Base-by-base conservation (phyloP, 78 protist genomes). In the Isochrysis galbana region DNA sequence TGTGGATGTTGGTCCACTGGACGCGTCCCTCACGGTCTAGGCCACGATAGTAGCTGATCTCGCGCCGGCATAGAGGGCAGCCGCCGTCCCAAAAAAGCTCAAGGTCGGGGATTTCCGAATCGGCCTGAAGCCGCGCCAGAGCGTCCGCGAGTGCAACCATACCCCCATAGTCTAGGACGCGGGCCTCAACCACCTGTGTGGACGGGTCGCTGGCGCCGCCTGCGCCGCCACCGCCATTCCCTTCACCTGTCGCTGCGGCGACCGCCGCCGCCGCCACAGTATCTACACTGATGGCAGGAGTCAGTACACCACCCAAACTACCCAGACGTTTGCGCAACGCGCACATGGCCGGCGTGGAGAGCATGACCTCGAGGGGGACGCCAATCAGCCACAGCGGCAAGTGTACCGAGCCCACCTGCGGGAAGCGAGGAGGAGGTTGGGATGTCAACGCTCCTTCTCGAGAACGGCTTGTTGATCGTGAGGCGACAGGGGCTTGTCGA, bases 81-180 rank as follows among this genome's bases (percentile, higher is more conserved):
- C 82, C 82, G 2, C 82, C 82, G 82, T 72, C 82, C 82, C 82
- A 72, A 34, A 72, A 72, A 41, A 72, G 82, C 36, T 7, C 23
- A 23, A 61, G 36, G 29, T 3, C 74, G 5, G 74, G 74, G 36
- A 3, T 11, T 32, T 7, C 61, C 29, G 61, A 7, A 14, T 14
- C 29, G 29, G 61, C 61, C 61, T 51, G 29, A 14, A 7, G 14
- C 61, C 61, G 7, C 61, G 61, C 61, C 61, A 51, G 14, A 14
- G 7, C 61, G n/a, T n/a, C n/a, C n/a, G n/a, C n/a, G n/a, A n/a
- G n/a, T n/a, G n/a, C n/a, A 14, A 51, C 61, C 61, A 51, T 51
- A 7, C 61, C 61, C 29, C 61, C 61, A 14, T 51, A 51, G 61
- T 51, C 61, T 7, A 51, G 61, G 61, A 14, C 14, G 29, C 61